A percentile compares a stretch with the other conserved stretches of the same genome.
Evolutionary conservation across 805 yeast species (phyloP).

Genomic region (Kuraishia borneana): DNA sequence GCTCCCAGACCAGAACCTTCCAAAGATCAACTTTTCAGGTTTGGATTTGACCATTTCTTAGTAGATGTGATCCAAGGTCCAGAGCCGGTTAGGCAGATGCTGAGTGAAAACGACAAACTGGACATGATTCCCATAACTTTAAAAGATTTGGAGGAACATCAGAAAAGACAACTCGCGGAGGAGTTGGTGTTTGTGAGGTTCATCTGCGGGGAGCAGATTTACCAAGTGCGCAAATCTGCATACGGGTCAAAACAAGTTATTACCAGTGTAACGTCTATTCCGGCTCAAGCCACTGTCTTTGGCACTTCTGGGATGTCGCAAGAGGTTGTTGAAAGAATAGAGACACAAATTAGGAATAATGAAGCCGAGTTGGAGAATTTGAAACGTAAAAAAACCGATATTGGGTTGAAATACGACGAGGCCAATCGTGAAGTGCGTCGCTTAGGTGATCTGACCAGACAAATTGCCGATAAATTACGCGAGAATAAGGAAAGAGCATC

Average conservation of each 20-base stretch:
- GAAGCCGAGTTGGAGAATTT: slow-evolving; percentile 1
- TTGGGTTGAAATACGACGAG: too few relatives aligned
- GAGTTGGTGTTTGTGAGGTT: slow-evolving; percentile 41
- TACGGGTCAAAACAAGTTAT: slow-evolving; percentile 53
- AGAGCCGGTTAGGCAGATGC: slow-evolving; percentile 54
- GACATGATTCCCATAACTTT: slow-evolving; percentile 54
- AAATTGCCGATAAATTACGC: too few relatives aligned
- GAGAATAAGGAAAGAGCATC: too few relatives aligned
- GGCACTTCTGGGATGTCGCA: slow-evolving; percentile 7
- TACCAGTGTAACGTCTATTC: slow-evolving; percentile 25
- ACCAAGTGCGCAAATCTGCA: slow-evolving; percentile 40
- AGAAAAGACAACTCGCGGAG: slow-evolving; percentile 20
- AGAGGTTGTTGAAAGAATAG: not conserved
- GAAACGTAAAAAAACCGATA: too few relatives aligned
- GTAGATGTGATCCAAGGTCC: slow-evolving; percentile 71
- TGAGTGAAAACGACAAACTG: slow-evolving; percentile 41
- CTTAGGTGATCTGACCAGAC: too few relatives aligned
- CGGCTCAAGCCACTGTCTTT: slow-evolving; percentile 15
- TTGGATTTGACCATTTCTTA: slow-evolving; percentile 77
- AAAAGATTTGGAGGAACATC: slow-evolving; percentile 30
- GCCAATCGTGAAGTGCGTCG: too few relatives aligned
- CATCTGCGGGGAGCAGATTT: slow-evolving; percentile 45
- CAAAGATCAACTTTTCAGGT: slow-evolving; percentile 21
- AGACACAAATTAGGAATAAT: slow-evolving; percentile 3
- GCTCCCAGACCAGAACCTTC: slow-evolving; percentile 6